Evolutionary conservation across 805 yeast genomes (phyloP).

Genomic region (Saturnispora hagleri): DNA sequence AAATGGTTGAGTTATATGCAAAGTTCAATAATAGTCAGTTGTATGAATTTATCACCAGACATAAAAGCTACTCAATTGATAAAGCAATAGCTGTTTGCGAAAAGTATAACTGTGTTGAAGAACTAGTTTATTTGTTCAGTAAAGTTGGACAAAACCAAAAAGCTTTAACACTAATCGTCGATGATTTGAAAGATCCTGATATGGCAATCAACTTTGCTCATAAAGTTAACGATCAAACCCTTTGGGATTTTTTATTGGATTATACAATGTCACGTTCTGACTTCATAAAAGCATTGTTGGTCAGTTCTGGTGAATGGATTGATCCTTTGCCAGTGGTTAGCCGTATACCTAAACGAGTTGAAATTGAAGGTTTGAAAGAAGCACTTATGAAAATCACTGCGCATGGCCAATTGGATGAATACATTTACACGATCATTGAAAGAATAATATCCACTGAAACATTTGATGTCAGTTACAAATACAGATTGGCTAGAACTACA

Average conservation of each 20-base stretch:
- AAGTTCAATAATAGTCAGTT: slow-evolving; percentile 47
- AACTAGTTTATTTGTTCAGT: slow-evolving; percentile 74
- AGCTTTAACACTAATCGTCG: slow-evolving; percentile 71
- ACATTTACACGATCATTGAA: slow-evolving; percentile 47
- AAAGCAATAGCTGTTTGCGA: slow-evolving; percentile 63
- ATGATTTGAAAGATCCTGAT: slow-evolving; percentile 67
- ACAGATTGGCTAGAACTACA: slow-evolving; percentile 22
- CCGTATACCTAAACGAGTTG: slow-evolving; percentile 51
- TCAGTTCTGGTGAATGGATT: slow-evolving; percentile 52
- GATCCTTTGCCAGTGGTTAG: slow-evolving; percentile 64
- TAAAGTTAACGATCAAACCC: slow-evolving; percentile 56
- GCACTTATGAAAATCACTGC: slow-evolving; percentile 53
- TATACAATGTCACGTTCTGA: slow-evolving; percentile 63
- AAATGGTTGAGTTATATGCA: slow-evolving; percentile 56
- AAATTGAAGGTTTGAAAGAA: slow-evolving; percentile 54
- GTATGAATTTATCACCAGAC: slow-evolving; percentile 50
- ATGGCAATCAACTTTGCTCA: slow-evolving; percentile 75
- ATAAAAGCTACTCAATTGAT: slow-evolving; percentile 58
- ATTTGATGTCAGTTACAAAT: slow-evolving; percentile 25
- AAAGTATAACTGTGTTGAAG: slow-evolving; percentile 43
- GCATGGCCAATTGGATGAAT: slow-evolving; percentile 48
- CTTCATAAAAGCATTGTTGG: slow-evolving; percentile 69
- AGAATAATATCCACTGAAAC: slow-evolving; percentile 48
- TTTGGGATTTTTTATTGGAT: slow-evolving; percentile 70
- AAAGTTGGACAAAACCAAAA: slow-evolving; percentile 69